Percentiles rank a stretch among this genome's conserved stretches.
Conservation (phyloP, 352 stramenopile species). For the Pseudoperonospora humuli region DNA sequence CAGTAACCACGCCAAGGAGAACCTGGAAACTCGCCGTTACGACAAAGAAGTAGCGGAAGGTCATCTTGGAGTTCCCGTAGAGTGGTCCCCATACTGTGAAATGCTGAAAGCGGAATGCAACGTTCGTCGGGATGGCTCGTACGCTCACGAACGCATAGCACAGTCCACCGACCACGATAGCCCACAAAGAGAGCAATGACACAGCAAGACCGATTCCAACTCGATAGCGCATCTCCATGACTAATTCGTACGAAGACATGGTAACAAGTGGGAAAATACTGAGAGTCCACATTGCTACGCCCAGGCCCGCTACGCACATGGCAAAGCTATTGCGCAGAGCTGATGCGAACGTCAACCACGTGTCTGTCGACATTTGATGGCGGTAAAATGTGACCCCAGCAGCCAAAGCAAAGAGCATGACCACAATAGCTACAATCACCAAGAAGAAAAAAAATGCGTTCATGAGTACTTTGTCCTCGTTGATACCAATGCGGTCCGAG, state of each 20-base stretch:
- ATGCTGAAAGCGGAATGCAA: conserved; percentile 41
- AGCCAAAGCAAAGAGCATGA: conserved; percentile 32
- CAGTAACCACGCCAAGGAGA: conserved; percentile 42
- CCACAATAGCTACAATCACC: conserved; percentile 25
- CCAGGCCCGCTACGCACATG: conserved; percentile 43
- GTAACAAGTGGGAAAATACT: conserved; percentile 48
- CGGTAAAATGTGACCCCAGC: conserved; percentile 13
- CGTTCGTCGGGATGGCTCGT: conserved; percentile 23
- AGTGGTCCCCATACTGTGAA: conserved; percentile 48
- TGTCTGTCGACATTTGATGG: conserved; percentile 19
- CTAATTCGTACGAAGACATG: conserved; percentile 50
- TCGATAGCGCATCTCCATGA: conserved; percentile 53
- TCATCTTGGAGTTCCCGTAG: conserved; percentile 46
- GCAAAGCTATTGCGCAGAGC: conserved; percentile 30
- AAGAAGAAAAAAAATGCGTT: conserved; percentile 41
- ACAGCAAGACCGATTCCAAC: conserved; percentile 36
- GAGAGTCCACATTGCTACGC: conserved; percentile 43
- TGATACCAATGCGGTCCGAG: conserved; percentile 52
- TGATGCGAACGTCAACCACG: conserved; percentile 17
- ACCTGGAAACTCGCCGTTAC: conserved; percentile 40
- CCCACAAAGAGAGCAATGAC: conserved; percentile 38
- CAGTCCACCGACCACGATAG: conserved; percentile 35
- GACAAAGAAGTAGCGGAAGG: conserved; percentile 59
- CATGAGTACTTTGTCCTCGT: conserved; percentile 39
- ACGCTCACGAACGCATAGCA: conserved; percentile 39